Percentiles rank a stretch among this genome's conserved stretches.
Conservation (phyloP, 75 land plant genomes). For the Pinus albicaulis region DNA sequence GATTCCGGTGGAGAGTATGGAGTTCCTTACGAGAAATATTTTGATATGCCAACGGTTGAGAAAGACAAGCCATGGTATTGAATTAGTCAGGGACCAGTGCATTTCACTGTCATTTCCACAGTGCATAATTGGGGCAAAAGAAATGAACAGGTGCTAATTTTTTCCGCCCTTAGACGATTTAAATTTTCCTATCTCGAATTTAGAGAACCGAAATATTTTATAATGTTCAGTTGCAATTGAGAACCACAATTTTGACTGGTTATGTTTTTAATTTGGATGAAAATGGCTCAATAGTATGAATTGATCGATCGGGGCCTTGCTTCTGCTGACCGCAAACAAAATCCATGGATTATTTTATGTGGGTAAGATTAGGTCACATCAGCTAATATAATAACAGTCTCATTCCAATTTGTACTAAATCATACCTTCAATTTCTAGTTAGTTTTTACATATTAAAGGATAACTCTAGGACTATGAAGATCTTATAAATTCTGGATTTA, state of each 20-base stretch:
- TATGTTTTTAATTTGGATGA: background rate
- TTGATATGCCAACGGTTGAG: conserved; percentile 67
- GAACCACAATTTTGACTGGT: background rate
- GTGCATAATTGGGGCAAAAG: conserved; percentile 64
- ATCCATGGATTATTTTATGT: conserved; percentile 75
- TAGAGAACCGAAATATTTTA: background rate
- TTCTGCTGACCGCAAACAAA: conserved; percentile 54
- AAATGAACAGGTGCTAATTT: conserved; percentile 63
- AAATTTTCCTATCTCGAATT: background rate
- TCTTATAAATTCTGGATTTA: background rate
- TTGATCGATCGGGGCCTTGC: conserved; percentile 73
- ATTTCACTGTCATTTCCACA: conserved; percentile 85
- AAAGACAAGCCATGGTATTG: conserved; percentile 96
- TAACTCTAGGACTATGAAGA: background rate
- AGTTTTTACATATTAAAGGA: background rate
- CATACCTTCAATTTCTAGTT: background rate
- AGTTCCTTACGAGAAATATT: conserved; percentile 79
- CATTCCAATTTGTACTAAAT: background rate
- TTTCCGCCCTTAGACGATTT: background rate
- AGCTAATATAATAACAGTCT: background rate
- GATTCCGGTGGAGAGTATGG: conserved; percentile 99
- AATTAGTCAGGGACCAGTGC: conserved; percentile 68
- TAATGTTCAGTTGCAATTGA: background rate
- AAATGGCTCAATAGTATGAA: conserved; percentile 36
- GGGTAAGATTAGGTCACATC: conserved; percentile 37